These are phyloP conservation scores for Hypoxylon intermedium DNA, from an alignment of 495 filamentous ascomycete genomes.

Conservation along the genomic window DNA sequence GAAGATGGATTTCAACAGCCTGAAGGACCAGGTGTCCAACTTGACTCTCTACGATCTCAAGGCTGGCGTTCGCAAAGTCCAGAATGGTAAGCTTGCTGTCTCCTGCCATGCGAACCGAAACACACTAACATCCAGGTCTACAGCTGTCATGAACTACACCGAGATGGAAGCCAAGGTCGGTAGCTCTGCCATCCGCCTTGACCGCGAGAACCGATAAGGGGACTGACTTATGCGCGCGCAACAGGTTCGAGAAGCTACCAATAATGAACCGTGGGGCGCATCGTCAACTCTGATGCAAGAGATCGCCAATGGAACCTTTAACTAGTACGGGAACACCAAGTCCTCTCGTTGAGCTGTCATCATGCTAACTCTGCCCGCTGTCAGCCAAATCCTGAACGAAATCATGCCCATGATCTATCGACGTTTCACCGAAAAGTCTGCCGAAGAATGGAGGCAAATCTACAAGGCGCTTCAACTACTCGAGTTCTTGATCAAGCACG, in stretches of 20 bases:
- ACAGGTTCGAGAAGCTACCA: slow-evolving; percentile 93
- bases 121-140: slow-evolving; percentile 26
- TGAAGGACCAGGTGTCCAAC: slow-evolving; percentile 91
- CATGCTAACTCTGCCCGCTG: slow-evolving; percentile 3
- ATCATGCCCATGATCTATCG: slow-evolving; percentile 99
- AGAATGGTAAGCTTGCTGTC: slow-evolving; percentile 80
- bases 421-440: slow-evolving; percentile 96
- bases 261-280: slow-evolving; percentile 97
- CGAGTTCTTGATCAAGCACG: slow-evolving; percentile 98
- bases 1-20: slow-evolving; percentile 82
- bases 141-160: slow-evolving; percentile 99
- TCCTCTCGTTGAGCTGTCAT: background rate
- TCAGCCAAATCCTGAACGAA: slow-evolving; percentile 93
- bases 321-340: slow-evolving; percentile 77
- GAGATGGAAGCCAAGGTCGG: slow-evolving; percentile 97
- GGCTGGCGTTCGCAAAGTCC: slow-evolving; percentile 94
- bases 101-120: background rate
- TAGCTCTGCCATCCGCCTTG: too few species aligned
- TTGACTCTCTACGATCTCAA: slow-evolving; percentile 97
- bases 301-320: slow-evolving; percentile 96
- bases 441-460: slow-evolving; percentile 99
- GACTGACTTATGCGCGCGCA: slow-evolving; percentile 28
- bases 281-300: slow-evolving; percentile 90
- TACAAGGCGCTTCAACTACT: slow-evolving; percentile 97
- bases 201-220: too few species aligned